These are phyloP conservation scores for Spergularia azorica DNA, from an alignment of 179 eudicot genomes.

Conservation along the genomic window DNA sequence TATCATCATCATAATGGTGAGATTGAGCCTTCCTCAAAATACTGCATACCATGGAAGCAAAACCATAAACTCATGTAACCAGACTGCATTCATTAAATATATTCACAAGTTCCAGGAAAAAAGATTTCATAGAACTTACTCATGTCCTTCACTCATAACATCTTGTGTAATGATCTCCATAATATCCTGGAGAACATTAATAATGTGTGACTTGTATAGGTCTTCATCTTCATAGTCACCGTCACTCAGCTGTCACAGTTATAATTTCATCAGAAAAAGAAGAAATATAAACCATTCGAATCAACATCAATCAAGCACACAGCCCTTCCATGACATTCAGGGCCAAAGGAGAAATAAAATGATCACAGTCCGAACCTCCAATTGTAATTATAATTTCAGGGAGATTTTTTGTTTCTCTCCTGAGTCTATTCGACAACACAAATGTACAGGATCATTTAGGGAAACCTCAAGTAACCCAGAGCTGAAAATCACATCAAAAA, in stretches of 20 bases:
- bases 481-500: background rate
- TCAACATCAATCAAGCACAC: constrained; percentile 14
- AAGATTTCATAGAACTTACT: constrained; percentile 42
- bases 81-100: background rate
- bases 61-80: background rate
- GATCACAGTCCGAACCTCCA: constrained; percentile 2
- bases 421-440: background rate
- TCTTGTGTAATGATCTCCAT: constrained; percentile 87
- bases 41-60: constrained; percentile 34
- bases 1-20: constrained; percentile 34
- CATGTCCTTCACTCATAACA: constrained; percentile 65
- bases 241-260: constrained; percentile 52
- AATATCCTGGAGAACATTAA: constrained; percentile 90
- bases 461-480: background rate
- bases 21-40: constrained; percentile 47
- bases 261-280: constrained; percentile 23
- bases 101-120: constrained; percentile 4
- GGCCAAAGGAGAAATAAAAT: background rate
- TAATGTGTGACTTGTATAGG: constrained; percentile 60
- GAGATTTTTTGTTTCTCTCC: constrained; percentile 11
- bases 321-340: background rate
- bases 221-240: constrained; percentile 53
- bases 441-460: constrained; percentile 4
- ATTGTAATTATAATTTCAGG: background rate
- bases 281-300: background rate